Conservation (phyloP, 768 basidiomycete genomes). For the Russula emetica region DNA sequence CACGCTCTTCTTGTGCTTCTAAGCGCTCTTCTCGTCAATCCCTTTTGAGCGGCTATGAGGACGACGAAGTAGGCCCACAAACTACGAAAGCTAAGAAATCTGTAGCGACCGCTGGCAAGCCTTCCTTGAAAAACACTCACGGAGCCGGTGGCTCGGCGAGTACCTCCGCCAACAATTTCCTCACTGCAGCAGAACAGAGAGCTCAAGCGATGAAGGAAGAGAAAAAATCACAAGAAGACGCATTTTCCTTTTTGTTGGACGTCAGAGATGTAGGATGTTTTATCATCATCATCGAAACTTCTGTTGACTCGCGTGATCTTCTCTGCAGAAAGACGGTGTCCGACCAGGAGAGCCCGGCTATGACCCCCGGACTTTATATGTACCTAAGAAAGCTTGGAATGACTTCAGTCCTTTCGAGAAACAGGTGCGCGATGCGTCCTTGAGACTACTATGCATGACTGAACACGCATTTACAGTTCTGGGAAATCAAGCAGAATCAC, state of each 20-base stretch:
- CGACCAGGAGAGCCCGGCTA: conserved; percentile 80
- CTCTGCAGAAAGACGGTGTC: conserved; percentile 67
- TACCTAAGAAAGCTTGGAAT: conserved; percentile 74
- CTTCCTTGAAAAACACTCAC: conserved; percentile 35
- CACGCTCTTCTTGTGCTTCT: conserved; percentile 49
- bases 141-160: conserved; percentile 29
- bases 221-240: conserved; percentile 74
- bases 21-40: conserved; percentile 38
- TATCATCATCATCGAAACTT: background rate
- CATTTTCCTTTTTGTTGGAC: conserved; percentile 71
- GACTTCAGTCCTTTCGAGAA: conserved; percentile 94
- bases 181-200: conserved; percentile 80
- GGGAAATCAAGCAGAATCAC: conserved; percentile 94
- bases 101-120: conserved; percentile 34
- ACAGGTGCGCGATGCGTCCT: conserved; percentile 43
- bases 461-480: conserved; percentile 30
- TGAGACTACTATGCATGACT: background rate
- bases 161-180: conserved; percentile 44
- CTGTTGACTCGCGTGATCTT: background rate
- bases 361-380: conserved; percentile 81
- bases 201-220: conserved; percentile 73
- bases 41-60: conserved; percentile 42
- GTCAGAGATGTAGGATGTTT: conserved; percentile 56
- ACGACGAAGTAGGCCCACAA: conserved; percentile 31
- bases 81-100: conserved; percentile 40